Evolutionary conservation across 73 alveolate genomes (phyloP).

Genomic region (Paramecium bursaria): DNA sequence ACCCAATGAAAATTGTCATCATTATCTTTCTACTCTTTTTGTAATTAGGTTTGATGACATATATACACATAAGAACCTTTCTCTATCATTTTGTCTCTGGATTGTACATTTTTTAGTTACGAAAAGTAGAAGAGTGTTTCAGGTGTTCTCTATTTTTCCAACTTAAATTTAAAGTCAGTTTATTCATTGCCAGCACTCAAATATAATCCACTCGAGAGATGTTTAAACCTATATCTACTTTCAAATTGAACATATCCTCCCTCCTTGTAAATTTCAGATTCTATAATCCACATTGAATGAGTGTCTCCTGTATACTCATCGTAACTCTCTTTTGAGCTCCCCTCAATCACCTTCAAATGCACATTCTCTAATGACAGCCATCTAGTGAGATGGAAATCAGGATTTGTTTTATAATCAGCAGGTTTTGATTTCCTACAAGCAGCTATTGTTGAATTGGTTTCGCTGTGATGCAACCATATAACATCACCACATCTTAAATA

Average conservation of each 20-base stretch:
- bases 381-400: conserved; percentile 12
- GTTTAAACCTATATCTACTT: conserved; percentile 59
- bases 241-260: conserved; percentile 67
- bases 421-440: conserved; percentile 54
- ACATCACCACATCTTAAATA: conserved; percentile 71
- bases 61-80: conserved; percentile 43
- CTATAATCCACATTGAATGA: conserved; percentile 70
- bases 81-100: background rate
- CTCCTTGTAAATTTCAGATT: conserved; percentile 57
- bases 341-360: conserved; percentile 26
- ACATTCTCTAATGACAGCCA: conserved; percentile 66
- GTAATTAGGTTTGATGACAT: conserved; percentile 22
- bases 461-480: conserved; percentile 70
- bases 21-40: background rate
- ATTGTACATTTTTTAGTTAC: background rate
- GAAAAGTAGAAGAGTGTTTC: background rate
- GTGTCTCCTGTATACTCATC: conserved; percentile 70
- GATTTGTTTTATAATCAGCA: conserved; percentile 41
- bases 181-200: conserved; percentile 40
- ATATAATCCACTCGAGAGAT: conserved; percentile 62
- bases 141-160: conserved; percentile 54
- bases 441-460: conserved; percentile 65
- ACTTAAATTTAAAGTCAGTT: background rate
- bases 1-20: background rate
- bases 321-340: conserved; percentile 44